Conservation (phyloP, 805 yeast species). For the Candida piceae region DNA sequence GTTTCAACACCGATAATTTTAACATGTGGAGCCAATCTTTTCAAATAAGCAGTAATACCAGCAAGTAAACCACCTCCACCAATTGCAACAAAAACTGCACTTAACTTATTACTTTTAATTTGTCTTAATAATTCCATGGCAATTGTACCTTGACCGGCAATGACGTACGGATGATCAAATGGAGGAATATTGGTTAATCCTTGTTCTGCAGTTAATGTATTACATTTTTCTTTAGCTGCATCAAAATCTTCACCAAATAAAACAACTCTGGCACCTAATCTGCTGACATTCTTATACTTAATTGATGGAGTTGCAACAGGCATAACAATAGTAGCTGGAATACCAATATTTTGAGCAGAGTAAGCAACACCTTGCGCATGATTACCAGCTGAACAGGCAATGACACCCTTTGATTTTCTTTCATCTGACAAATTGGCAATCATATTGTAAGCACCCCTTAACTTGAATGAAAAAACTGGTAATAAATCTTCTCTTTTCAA, state of each 20-base stretch:
- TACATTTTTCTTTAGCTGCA: slow-evolving; percentile 89
- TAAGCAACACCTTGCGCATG: slow-evolving; percentile 99
- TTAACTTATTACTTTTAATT: slow-evolving; percentile 65
- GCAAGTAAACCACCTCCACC: slow-evolving; percentile 98
- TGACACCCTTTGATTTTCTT: slow-evolving; percentile 74
- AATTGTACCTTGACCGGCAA: slow-evolving; percentile 98
- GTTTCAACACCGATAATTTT: slow-evolving; percentile 96
- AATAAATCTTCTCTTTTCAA: slow-evolving; percentile 89
- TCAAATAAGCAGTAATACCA: slow-evolving; percentile 85
- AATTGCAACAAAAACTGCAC: slow-evolving; percentile 86
- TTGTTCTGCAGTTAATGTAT: slow-evolving; percentile 58
- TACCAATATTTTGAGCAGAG: slow-evolving; percentile 77
- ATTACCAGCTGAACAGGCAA: slow-evolving; percentile 98
- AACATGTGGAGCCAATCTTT: slow-evolving; percentile 96
- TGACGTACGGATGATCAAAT: slow-evolving; percentile 94
- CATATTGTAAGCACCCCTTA: slow-evolving; percentile 98
- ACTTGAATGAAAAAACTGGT: slow-evolving; percentile 93
- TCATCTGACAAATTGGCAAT: slow-evolving; percentile 77
- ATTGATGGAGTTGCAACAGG: slow-evolving; percentile 96
- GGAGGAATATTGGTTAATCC: slow-evolving; percentile 94
- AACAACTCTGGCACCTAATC: slow-evolving; percentile 93
- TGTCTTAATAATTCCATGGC: slow-evolving; percentile 92
- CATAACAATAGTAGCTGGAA: slow-evolving; percentile 97
- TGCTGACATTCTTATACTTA: slow-evolving; percentile 83
- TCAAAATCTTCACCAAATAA: slow-evolving; percentile 93